Evolutionary conservation across 257 asterid genomes (phyloP).

Genomic region (Perilla frutescens): DNA sequence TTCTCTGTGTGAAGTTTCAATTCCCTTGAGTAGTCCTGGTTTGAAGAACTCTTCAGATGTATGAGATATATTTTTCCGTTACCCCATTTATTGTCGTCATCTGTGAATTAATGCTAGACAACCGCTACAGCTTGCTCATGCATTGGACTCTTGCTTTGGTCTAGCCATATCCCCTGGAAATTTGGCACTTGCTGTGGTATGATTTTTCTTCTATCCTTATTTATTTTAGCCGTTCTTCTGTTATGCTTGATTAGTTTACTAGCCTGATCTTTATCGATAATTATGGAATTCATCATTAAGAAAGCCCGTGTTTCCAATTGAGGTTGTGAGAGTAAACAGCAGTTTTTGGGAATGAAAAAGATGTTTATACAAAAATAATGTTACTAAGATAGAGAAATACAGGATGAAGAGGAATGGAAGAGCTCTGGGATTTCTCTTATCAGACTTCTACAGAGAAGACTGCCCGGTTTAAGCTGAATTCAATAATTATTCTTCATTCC

Average conservation of each 20-base stretch:
- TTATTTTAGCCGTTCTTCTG: conserved; percentile 17
- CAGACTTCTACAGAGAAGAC: too few relatives aligned
- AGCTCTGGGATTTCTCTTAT: too few relatives aligned
- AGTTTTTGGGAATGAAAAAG: not conserved
- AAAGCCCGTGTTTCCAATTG: conserved; percentile 26
- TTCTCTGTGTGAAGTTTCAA: conserved; percentile 60
- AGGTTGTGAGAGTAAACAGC: not conserved
- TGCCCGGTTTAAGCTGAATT: too few relatives aligned
- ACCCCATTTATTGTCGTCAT: conserved; percentile 23
- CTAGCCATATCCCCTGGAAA: conserved; percentile 89
- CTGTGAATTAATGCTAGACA: conserved; percentile 34
- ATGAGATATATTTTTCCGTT: conserved; percentile 41
- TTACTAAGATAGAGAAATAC: not conserved
- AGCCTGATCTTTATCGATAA: conserved; percentile 14
- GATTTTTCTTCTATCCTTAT: conserved; percentile 26
- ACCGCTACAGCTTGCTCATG: conserved; percentile 64
- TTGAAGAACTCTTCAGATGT: conserved; percentile 66
- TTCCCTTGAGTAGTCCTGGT: conserved; percentile 66
- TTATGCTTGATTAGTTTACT: conserved; percentile 3
- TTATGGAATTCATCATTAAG: not conserved
- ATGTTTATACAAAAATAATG: not conserved
- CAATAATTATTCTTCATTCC: too few relatives aligned
- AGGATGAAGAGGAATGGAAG: too few relatives aligned
- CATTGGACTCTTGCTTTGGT: conserved; percentile 85
- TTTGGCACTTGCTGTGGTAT: conserved; percentile 89